These are phyloP conservation scores for Ceratocystis cacaofunesta DNA, from an alignment of 2,329 filamentous ascomycete species.

Conservation along the genomic window DNA sequence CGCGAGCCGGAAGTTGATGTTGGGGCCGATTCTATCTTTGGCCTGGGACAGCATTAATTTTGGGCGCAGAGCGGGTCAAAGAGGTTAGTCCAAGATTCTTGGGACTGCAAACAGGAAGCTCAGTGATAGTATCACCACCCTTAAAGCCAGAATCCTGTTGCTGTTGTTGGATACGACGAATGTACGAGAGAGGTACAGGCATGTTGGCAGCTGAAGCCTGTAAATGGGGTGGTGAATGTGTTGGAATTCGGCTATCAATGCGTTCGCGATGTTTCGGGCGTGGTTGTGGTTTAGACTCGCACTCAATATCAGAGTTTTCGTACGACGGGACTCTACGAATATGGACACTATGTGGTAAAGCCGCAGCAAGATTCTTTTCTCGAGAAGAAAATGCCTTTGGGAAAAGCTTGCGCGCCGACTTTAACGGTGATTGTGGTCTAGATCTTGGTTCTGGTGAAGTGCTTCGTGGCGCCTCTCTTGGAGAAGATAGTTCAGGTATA, in stretches of 20 bases:
- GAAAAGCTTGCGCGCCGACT: constrained; percentile 6
- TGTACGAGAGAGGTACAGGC: constrained; percentile 12
- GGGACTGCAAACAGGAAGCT: not conserved
- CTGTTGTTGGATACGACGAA: constrained; percentile 4
- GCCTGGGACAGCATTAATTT: constrained; percentile 9
- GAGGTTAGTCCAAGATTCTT: not conserved
- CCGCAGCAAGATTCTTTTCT: not conserved
- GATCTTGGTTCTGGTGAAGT: not conserved
- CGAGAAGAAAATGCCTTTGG: not conserved
- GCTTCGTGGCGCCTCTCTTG: not conserved
- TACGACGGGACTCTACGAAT: constrained; percentile 1
- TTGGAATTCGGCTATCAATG: not conserved
- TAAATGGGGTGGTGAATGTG: not conserved
- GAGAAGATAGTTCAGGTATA: constrained; percentile 2
- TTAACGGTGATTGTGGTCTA: not conserved
- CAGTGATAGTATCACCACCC: not conserved
- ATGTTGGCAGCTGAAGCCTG: not conserved
- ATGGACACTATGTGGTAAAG: not conserved
- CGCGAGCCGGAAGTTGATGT: constrained; percentile 5
- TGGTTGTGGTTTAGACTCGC: not conserved
- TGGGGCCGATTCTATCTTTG: constrained; percentile 17
- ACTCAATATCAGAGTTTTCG: constrained; percentile 1
- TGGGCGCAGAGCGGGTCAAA: constrained; percentile 5
- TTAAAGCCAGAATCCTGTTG: not conserved
- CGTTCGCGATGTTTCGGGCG: not conserved